A percentile compares a stretch with the other conserved stretches of the same genome.
phyloP scores from a whole-genome alignment of 202 grass and related monocot species.

The Bolboschoenoplectus hybrid region DNA sequence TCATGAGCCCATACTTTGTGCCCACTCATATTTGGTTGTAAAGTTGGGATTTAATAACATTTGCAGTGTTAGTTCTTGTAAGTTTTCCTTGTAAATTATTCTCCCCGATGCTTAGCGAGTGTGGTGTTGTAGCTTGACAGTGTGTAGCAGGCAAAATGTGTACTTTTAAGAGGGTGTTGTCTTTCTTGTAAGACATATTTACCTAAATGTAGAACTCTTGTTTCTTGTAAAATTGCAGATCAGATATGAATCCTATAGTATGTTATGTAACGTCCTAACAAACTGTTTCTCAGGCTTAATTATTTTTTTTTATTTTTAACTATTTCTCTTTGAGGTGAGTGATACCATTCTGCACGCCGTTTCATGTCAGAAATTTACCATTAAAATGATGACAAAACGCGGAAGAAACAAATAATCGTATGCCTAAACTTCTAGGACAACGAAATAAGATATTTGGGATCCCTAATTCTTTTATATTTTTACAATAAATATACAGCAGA shows the following conservation, averaged over 20 bases:
- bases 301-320: background rate
- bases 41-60: slow-evolving; percentile 20
- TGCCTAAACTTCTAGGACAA: too few relatives aligned
- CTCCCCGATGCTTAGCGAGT: background rate
- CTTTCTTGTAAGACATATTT: slow-evolving; percentile 19
- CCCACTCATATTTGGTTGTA: background rate
- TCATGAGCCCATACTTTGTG: background rate
- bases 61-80: background rate
- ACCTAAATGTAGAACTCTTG: background rate
- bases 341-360: too few relatives aligned
- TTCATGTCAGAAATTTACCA: too few relatives aligned
- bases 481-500: too few relatives aligned
- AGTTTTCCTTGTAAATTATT: slow-evolving; percentile 30
- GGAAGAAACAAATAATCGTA: too few relatives aligned
- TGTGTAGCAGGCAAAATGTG: slow-evolving; percentile 20
- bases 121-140: slow-evolving; percentile 16
- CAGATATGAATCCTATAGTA: background rate
- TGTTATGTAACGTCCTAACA: background rate
- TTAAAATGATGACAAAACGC: too few relatives aligned
- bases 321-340: background rate
- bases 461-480: too few relatives aligned
- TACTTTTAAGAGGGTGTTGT: background rate
- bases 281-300: background rate
- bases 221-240: slow-evolving; percentile 19
- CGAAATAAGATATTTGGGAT: too few relatives aligned